Conservation (phyloP, 2,329 filamentous ascomycete genomes). For the Meredithiella fracta region DNA sequence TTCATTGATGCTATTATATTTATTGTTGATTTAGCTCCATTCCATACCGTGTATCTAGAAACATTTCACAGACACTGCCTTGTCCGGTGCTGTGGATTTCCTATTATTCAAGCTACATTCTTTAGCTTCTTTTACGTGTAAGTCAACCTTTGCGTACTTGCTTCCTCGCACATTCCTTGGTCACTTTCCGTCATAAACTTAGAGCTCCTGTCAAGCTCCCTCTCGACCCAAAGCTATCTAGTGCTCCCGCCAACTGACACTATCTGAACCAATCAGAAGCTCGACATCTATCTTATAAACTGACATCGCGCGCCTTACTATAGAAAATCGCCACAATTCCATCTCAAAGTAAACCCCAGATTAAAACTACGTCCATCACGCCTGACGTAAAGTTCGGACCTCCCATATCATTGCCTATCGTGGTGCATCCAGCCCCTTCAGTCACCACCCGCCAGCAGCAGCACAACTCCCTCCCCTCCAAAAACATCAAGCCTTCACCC, state of each 20-base stretch:
- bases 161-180: neutral
- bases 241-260: too few species aligned
- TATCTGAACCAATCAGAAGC: neutral
- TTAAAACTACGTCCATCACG: neutral
- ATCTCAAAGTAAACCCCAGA: neutral
- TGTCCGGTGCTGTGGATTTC: neutral
- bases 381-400: neutral
- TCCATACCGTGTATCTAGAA: neutral
- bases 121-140: conserved; percentile 1
- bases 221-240: too few species aligned
- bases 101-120: neutral
- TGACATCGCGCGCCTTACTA: neutral
- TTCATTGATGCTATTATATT: neutral
- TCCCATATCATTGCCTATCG: conserved; percentile 11
- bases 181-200: neutral
- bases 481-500: neutral
- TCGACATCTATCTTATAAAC: neutral
- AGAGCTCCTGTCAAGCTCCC: neutral
- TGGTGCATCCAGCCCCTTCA: conserved; percentile 11
- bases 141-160: neutral
- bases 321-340: neutral
- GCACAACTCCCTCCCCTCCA: neutral
- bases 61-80: neutral
- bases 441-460: conserved; percentile 13
- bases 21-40: neutral